A percentile compares a stretch with the other conserved stretches of the same genome.
These are phyloP conservation scores for Ascochyta lentis DNA, from an alignment of 2,329 filamentous ascomycete genomes.

Conservation along the genomic window DNA sequence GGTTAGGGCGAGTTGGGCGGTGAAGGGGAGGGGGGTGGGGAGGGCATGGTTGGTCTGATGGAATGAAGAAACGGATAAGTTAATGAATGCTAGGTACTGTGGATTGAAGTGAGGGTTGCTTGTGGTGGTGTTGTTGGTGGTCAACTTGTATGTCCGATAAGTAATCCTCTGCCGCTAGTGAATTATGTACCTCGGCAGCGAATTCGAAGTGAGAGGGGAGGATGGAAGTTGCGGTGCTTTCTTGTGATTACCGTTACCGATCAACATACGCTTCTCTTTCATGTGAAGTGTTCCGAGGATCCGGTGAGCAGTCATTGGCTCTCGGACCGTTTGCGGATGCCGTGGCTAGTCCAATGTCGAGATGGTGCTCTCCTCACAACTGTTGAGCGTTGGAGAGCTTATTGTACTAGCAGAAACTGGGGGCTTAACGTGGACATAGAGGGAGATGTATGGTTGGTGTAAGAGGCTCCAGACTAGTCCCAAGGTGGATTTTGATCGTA, in stretches of 20 bases:
- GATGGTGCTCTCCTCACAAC: too few species aligned
- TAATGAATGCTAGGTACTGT: neutral
- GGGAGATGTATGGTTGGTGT: too few species aligned
- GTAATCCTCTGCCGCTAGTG: neutral
- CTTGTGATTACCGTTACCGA: neutral
- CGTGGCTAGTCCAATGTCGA: too few species aligned
- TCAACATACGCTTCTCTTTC: neutral
- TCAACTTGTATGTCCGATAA: neutral
- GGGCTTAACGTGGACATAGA: too few species aligned
- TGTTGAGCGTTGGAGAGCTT: too few species aligned
- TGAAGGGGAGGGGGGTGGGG: conserved; percentile 13
- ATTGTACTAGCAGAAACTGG: too few species aligned
- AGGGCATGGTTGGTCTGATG: conserved; percentile 3
- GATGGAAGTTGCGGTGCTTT: too few species aligned
- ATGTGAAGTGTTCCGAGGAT: neutral
- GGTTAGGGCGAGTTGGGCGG: conserved; percentile 24
- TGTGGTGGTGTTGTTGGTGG: neutral
- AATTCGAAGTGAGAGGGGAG: neutral
- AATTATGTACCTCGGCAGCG: neutral
- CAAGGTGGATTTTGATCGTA: too few species aligned
- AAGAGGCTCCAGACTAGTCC: too few species aligned
- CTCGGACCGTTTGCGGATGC: too few species aligned
- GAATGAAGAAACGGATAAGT: too few species aligned
- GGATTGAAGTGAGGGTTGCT: neutral
- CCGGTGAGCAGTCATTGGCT: too few species aligned